These are phyloP conservation scores for Saccharomyces pastorianus DNA, from an alignment of 1,139 yeast genomes.

Conservation along the genomic window DNA sequence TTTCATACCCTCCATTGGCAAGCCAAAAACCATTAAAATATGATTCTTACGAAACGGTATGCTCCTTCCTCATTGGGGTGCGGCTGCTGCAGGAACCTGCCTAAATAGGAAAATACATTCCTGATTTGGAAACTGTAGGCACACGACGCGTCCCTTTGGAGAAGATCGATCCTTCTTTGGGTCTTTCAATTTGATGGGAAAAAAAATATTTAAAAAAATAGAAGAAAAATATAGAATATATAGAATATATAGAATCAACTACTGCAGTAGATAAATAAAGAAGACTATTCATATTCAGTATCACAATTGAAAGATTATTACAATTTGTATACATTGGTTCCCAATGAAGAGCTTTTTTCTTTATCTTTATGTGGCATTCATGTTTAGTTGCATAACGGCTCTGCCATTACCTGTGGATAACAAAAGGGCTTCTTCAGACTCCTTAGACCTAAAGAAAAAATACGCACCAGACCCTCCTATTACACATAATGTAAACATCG, in stretches of 20 bases:
- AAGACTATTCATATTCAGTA: not conserved
- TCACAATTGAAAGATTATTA: not conserved
- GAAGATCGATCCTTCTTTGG: conserved; percentile 1
- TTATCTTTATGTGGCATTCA: not conserved
- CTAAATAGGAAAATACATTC: not conserved
- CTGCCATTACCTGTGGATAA: conserved; percentile 7
- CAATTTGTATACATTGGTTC: not conserved
- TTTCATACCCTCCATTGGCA: not conserved
- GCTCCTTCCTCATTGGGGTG: not conserved
- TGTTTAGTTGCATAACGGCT: not conserved
- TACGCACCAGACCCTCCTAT: conserved; percentile 31
- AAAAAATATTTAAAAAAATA: not conserved
- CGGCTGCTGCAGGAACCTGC: not conserved
- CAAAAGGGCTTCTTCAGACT: not conserved
- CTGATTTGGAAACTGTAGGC: not conserved
- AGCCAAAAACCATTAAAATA: not conserved
- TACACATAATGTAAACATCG: conserved; percentile 23
- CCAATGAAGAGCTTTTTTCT: not conserved
- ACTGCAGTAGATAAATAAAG: not conserved
- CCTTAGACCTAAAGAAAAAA: conserved; percentile 11
- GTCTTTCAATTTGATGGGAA: conserved; percentile 4
- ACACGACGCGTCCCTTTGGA: not conserved
- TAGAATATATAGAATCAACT: not conserved
- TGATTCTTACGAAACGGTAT: not conserved
- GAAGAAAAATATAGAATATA: not conserved